A percentile compares a stretch with the other conserved stretches of the same genome.
Conservation (phyloP, 805 yeast genomes). For the Lachancea nothofagi region DNA sequence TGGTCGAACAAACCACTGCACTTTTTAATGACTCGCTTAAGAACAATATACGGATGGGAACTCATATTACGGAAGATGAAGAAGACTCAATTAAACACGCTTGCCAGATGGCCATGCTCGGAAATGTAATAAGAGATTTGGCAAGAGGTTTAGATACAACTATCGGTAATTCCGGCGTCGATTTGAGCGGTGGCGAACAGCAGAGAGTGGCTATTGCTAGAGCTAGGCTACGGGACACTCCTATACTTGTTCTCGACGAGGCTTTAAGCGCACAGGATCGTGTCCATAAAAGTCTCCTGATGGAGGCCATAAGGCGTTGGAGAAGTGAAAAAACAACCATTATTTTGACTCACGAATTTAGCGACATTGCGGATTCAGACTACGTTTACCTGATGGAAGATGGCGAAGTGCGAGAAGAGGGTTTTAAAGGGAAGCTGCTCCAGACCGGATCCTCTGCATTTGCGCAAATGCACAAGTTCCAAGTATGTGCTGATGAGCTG, state of each 20-base stretch:
- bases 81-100: constrained; percentile 36
- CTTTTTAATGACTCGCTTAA: constrained; percentile 59
- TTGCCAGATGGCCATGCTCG: constrained; percentile 46
- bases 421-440: constrained; percentile 35
- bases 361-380: constrained; percentile 53
- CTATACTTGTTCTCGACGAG: constrained; percentile 80
- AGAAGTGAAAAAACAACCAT: constrained; percentile 70
- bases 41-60: constrained; percentile 59
- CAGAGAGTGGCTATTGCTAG: constrained; percentile 84
- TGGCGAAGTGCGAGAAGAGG: constrained; percentile 50
- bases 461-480: constrained; percentile 4
- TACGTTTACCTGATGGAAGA: constrained; percentile 51
- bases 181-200: constrained; percentile 85
- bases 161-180: constrained; percentile 42
- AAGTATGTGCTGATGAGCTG: background rate
- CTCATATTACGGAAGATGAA: constrained; percentile 16
- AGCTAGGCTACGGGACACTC: constrained; percentile 67
- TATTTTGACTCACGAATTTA: constrained; percentile 71
- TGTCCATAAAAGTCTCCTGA: constrained; percentile 39
- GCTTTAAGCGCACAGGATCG: constrained; percentile 76
- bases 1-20: constrained; percentile 67
- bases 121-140: constrained; percentile 42
- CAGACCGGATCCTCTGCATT: constrained; percentile 5
- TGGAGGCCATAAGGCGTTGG: constrained; percentile 50
- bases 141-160: constrained; percentile 52